Evolutionary conservation across 345 rosid genomes (phyloP).

Genomic region (Salix brachista): DNA sequence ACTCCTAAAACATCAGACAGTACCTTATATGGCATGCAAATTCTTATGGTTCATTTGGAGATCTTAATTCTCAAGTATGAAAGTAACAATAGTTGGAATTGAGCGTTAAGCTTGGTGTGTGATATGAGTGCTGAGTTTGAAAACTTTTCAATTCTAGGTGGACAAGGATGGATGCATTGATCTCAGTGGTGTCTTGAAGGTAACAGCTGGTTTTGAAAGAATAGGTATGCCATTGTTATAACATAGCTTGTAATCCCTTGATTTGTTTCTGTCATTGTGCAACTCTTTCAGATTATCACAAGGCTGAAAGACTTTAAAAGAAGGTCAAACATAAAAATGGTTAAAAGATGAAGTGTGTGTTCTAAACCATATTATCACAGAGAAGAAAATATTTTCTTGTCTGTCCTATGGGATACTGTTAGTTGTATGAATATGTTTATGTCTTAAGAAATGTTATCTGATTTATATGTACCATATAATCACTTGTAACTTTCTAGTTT

Average conservation of each 20-base stretch:
- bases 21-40: no score
- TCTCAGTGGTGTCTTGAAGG: conserved; percentile 57
- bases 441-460: neutral
- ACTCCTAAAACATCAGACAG: no score
- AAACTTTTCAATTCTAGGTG: conserved; percentile 34
- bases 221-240: conserved; percentile 35
- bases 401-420: neutral
- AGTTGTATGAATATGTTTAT: neutral
- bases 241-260: neutral
- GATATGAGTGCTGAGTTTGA: neutral
- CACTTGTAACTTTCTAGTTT: neutral
- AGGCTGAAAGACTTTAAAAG: neutral
- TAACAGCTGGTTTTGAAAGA: conserved; percentile 53
- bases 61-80: neutral
- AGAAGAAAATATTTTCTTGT: neutral
- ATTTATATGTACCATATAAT: neutral
- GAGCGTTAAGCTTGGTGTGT: neutral
- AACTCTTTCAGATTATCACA: neutral
- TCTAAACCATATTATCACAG: neutral
- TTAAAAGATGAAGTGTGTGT: neutral
- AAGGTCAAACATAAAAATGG: neutral
- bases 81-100: neutral
- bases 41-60: no score
- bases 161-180: conserved; percentile 50
- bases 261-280: neutral